A percentile compares a stretch with the other conserved stretches of the same genome.
These are phyloP conservation scores for Fusarium poae DNA, from an alignment of 2,329 filamentous ascomycete genomes.

Conservation along the genomic window DNA sequence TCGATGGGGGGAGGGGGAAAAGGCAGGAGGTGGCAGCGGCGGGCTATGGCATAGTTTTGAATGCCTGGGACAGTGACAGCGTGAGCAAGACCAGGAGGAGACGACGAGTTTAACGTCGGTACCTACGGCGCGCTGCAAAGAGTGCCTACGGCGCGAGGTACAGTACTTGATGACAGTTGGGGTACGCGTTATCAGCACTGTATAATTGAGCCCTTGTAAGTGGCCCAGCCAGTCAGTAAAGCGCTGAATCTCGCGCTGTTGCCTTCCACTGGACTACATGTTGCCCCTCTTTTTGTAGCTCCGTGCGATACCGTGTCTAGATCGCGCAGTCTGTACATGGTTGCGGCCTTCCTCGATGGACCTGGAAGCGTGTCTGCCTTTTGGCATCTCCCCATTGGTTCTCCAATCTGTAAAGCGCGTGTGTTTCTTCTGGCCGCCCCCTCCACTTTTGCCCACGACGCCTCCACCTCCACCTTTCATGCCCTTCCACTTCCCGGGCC, in stretches of 20 bases:
- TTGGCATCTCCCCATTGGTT: constrained; percentile 44
- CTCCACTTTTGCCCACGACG: constrained; percentile 33
- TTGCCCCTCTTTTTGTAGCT: constrained; percentile 32
- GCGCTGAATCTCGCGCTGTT: background rate
- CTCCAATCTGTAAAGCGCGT: constrained; percentile 36
- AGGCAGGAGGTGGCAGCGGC: constrained; percentile 48
- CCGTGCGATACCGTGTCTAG: constrained; percentile 34
- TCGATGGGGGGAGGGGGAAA: constrained; percentile 63
- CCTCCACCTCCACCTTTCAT: constrained; percentile 41
- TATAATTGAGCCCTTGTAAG: constrained; percentile 29
- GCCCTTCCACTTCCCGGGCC: constrained; percentile 26
- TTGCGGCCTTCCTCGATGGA: constrained; percentile 36
- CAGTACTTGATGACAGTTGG: constrained; percentile 27
- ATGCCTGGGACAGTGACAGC: constrained; percentile 43
- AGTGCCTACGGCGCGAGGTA: constrained; percentile 20
- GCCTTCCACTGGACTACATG: constrained; percentile 25
- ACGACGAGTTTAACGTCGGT: constrained; percentile 39
- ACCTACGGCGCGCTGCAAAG: constrained; percentile 39
- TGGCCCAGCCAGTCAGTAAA: constrained; percentile 29
- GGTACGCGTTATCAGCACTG: constrained; percentile 6
- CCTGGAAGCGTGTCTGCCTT: constrained; percentile 46
- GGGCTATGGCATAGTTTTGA: constrained; percentile 57
- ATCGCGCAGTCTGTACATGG: constrained; percentile 33
- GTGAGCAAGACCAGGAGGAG: constrained; percentile 41
- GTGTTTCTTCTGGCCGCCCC: constrained; percentile 32